Conservation (phyloP, 768 basidiomycete species). For the Hygrocybe coccinea region DNA sequence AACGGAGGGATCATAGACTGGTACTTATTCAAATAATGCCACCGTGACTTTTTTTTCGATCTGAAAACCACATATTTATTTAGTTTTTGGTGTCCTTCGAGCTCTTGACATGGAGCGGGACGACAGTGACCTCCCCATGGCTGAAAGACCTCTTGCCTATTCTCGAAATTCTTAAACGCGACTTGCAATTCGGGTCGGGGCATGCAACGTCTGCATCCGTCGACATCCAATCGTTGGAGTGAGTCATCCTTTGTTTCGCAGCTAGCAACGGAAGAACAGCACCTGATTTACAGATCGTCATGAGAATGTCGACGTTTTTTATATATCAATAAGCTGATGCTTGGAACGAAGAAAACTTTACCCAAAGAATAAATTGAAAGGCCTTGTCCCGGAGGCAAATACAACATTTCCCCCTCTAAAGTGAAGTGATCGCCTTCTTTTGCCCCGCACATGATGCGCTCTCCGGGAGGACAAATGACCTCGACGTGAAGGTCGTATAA, state of each 20-base stretch:
- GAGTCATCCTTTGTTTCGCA: slow-evolving; percentile 56
- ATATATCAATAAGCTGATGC: not conserved
- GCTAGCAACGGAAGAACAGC: slow-evolving; percentile 62
- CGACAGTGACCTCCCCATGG: slow-evolving; percentile 49
- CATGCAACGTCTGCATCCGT: slow-evolving; percentile 62
- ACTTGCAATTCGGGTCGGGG: slow-evolving; percentile 62
- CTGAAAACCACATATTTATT: not conserved
- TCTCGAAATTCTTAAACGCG: slow-evolving; percentile 47
- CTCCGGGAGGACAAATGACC: slow-evolving; percentile 53
- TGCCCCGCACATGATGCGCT: slow-evolving; percentile 59
- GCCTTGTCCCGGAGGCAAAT: slow-evolving; percentile 57
- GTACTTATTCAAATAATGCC: no score
- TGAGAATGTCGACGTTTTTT: no score
- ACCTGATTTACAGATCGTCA: no score
- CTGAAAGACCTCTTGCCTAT: slow-evolving; percentile 49
- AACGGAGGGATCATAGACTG: no score
- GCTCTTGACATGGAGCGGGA: not conserved
- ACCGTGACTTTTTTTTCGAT: no score
- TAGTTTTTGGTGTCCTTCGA: not conserved
- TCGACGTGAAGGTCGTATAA: slow-evolving; percentile 64
- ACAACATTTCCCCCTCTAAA: slow-evolving; percentile 59
- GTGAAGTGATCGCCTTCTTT: slow-evolving; percentile 59
- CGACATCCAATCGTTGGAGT: slow-evolving; percentile 63
- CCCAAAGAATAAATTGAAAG: slow-evolving; percentile 67
- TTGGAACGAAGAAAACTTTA: slow-evolving; percentile 18